Conservation (phyloP, 345 rosid species). For the Tarenaya hassleriana region DNA sequence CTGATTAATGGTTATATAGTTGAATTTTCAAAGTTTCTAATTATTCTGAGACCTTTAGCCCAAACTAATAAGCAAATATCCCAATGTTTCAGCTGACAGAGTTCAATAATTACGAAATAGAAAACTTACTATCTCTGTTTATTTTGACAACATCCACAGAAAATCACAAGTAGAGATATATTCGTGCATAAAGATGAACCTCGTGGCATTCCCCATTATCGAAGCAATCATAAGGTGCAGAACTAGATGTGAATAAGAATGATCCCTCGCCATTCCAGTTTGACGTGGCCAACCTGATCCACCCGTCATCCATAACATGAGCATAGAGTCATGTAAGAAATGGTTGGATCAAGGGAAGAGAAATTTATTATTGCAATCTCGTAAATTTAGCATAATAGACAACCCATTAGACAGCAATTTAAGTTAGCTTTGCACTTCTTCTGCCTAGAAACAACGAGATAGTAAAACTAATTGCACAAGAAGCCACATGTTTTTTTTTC, state of each 20-base stretch:
- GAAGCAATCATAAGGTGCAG: constrained; percentile 71
- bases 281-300: constrained; percentile 66
- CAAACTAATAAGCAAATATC: not conserved
- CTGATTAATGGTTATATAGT: not conserved
- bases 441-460: too few species aligned
- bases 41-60: constrained; percentile 5
- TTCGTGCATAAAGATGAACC: constrained; percentile 36
- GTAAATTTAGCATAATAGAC: too few species aligned
- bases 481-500: not conserved
- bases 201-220: constrained; percentile 78
- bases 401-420: not conserved
- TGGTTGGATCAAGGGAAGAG: constrained; percentile 3
- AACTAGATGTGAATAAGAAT: constrained; percentile 90
- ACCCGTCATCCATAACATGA: constrained; percentile 11
- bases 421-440: constrained; percentile 7
- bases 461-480: not conserved
- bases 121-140: too few species aligned
- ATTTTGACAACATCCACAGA: not conserved
- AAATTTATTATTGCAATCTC: not conserved
- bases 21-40: not conserved
- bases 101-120: not conserved
- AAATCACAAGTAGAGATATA: not conserved
- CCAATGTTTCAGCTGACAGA: not conserved
- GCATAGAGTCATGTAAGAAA: constrained; percentile 6
- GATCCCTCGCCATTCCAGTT: constrained; percentile 88